These are phyloP conservation scores for Gossypium mustelinum DNA, from an alignment of 345 rosid species.

Conservation along the genomic window DNA sequence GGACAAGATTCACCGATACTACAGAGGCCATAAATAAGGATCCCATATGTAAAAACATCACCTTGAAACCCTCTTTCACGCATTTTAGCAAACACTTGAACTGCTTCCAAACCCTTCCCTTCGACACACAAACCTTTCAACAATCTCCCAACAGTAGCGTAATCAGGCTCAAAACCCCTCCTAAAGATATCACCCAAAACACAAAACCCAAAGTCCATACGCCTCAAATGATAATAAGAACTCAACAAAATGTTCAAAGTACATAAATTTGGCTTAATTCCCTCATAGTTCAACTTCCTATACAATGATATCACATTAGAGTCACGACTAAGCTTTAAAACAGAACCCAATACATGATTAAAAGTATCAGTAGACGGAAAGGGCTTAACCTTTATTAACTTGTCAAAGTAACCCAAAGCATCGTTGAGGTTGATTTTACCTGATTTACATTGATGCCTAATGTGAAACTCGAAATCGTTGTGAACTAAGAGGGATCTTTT, in stretches of 20 bases:
- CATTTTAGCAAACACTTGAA: constrained; percentile 13
- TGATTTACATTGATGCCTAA: constrained; percentile 18
- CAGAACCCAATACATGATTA: constrained; percentile 15
- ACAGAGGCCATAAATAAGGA: constrained; percentile 8
- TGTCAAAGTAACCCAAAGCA: constrained; percentile 11
- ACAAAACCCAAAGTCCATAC: constrained; percentile 16
- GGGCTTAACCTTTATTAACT: constrained; percentile 15
- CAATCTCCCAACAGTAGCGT: background rate
- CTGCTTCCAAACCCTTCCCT: constrained; percentile 14
- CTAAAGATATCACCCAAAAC: constrained; percentile 23
- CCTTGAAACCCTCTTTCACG: constrained; percentile 5
- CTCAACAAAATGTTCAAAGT: constrained; percentile 8
- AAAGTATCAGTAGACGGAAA: constrained; percentile 17
- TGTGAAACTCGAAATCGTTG: constrained; percentile 5
- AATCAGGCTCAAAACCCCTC: constrained; percentile 18
- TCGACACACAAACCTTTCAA: background rate
- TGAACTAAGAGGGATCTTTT: background rate
- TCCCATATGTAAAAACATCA: constrained; percentile 10
- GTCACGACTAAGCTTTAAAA: constrained; percentile 4
- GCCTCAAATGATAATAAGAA: constrained; percentile 4
- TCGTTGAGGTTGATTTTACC: constrained; percentile 17
- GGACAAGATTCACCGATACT: background rate
- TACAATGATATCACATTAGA: background rate
- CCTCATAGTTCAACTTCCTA: background rate
- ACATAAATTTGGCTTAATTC: constrained; percentile 7